phyloP scores from a whole-genome alignment of 805 yeast species.

The Debaryomyces prosopidis region DNA sequence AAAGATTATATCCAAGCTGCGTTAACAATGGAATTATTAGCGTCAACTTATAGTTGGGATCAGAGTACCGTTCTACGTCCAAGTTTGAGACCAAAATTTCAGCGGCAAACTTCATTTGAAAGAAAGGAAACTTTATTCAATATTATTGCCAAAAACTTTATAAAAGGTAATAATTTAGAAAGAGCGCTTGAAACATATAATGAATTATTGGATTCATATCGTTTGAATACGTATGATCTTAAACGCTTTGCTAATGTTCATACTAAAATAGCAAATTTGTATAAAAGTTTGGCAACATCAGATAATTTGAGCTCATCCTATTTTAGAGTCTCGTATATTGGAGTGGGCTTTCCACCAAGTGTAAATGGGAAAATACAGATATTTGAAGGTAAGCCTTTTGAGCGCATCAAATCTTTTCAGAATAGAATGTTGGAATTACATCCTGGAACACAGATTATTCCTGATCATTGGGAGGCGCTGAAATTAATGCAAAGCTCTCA shows the following conservation, averaged over 20 bases:
- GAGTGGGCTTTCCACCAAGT: slow-evolving; percentile 80
- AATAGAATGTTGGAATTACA: slow-evolving; percentile 71
- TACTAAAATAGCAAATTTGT: slow-evolving; percentile 65
- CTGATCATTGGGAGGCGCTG: slow-evolving; percentile 58
- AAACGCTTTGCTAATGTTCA: slow-evolving; percentile 73
- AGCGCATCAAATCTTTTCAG: slow-evolving; percentile 80
- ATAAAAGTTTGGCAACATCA: slow-evolving; percentile 60
- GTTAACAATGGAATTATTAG: slow-evolving; percentile 72
- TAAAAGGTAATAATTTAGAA: slow-evolving; percentile 72
- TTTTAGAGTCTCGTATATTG: slow-evolving; percentile 78
- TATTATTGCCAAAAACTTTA: slow-evolving; percentile 67
- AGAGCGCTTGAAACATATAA: slow-evolving; percentile 78
- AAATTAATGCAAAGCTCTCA: slow-evolving; percentile 50
- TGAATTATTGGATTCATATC: slow-evolving; percentile 75
- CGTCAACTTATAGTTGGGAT: slow-evolving; percentile 76
- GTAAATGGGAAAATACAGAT: slow-evolving; percentile 76
- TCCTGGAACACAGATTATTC: slow-evolving; percentile 77
- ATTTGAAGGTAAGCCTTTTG: slow-evolving; percentile 85
- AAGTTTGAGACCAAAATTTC: slow-evolving; percentile 65
- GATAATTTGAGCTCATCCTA: slow-evolving; percentile 77
- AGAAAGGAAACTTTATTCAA: slow-evolving; percentile 73
- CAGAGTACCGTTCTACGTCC: slow-evolving; percentile 55
- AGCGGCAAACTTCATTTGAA: slow-evolving; percentile 76
- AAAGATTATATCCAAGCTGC: slow-evolving; percentile 80
- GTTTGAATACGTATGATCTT: slow-evolving; percentile 65